Evolutionary conservation across 805 yeast species (phyloP), one percentile per base, ranked within the genome.

Genomic region (Yamadazyma kitorensis): DNA sequence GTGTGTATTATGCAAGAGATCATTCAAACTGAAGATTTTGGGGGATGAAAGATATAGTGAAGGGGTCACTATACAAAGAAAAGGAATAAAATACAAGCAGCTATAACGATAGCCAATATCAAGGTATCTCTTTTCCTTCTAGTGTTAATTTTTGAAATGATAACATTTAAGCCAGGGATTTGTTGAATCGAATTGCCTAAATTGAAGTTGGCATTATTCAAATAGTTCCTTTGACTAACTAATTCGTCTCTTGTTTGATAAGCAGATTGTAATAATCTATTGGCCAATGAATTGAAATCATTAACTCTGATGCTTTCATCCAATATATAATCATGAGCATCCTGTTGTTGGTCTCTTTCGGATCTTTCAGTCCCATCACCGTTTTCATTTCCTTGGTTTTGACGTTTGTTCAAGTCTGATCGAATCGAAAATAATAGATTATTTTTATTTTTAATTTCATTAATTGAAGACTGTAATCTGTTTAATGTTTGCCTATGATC

Each of bases 181-280:
- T 74, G 65, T 49, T 76, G 76, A 29, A 88, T 61, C 1, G 85
- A 68, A 26, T 72, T 72, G 40, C 78, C 67, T 36, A 89, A 64
- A 38, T 77, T 71, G 37, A 74, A 69, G 43, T 82, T 85, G 4
- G 93, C 84, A 40, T 67, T 75, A 37, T 69, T 68, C 34, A 93
- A 65, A 6, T 74, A 55, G 24, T 71, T 73, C 39, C 91, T 70
- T 61, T 93, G 98, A 30, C 80, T 69, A 29, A 73, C 46, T 34
- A 93, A 72, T 51, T 86, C 94, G 40, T 89, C 97, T 38, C 98
- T 70, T 0, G 98, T 88, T 46, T 84, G 86, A 61, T 77, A 82
- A 1, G 96, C 98, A 54, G 83, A 89, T n/a, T 74, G 74, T 24
- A 91, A 70, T 38, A 93, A 66, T 27, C 82, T 64, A 54, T 93